These are phyloP conservation scores for Fusarium verrucosum DNA, from an alignment of 2,329 filamentous ascomycete genomes.

Conservation along the genomic window DNA sequence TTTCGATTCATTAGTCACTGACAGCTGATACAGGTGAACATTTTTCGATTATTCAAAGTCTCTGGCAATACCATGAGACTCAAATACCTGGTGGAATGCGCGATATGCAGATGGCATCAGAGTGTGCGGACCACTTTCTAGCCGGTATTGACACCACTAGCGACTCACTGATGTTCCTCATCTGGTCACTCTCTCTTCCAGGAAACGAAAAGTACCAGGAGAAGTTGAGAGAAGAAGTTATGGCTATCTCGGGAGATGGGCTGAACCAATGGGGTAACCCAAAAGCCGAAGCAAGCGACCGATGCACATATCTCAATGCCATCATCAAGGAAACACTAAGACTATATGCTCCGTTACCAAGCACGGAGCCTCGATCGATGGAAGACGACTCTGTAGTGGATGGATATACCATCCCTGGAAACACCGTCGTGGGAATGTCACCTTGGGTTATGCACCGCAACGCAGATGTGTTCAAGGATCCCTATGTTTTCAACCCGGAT, in stretches of 20 bases:
- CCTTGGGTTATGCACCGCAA: conserved; percentile 44
- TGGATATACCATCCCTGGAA: conserved; percentile 38
- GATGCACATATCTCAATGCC: conserved; percentile 56
- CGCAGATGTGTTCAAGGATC: conserved; percentile 36
- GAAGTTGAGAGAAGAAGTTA: conserved; percentile 55
- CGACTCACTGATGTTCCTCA: conserved; percentile 60
- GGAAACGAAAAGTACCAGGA: conserved; percentile 55
- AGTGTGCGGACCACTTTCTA: conserved; percentile 62
- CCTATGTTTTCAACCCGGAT: conserved; percentile 41
- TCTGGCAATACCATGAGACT: conserved; percentile 49
- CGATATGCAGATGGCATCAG: conserved; percentile 60
- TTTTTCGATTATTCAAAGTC: conserved; percentile 49
- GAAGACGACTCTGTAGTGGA: conserved; percentile 29
- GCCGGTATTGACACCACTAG: conserved; percentile 64
- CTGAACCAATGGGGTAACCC: conserved; percentile 44
- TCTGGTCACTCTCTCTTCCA: conserved; percentile 60
- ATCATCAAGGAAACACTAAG: conserved; percentile 61
- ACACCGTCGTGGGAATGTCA: conserved; percentile 43
- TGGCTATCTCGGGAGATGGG: conserved; percentile 35
- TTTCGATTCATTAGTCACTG: neutral
- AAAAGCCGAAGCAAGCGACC: conserved; percentile 49
- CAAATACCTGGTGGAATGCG: conserved; percentile 45
- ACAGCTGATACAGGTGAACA: conserved; percentile 10
- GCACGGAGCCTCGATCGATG: conserved; percentile 57
- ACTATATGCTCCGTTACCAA: conserved; percentile 61